Evolutionary conservation across 2,329 filamentous ascomycete genomes (phyloP).

Genomic region (Teratosphaeria viscida): DNA sequence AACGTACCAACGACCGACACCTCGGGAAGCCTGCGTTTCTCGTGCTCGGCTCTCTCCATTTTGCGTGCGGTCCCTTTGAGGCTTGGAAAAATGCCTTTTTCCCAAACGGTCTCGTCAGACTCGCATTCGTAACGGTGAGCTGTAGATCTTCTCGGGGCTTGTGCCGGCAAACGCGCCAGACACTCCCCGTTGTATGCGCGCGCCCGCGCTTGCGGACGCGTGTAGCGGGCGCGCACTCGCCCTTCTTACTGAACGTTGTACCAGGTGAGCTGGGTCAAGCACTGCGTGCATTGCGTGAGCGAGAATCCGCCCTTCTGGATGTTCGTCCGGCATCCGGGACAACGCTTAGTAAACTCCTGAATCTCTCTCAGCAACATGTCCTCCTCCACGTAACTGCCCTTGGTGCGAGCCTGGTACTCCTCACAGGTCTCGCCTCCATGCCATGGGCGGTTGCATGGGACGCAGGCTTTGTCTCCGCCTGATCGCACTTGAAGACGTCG

Average conservation of each 20-base stretch:
- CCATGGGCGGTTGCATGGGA: slow-evolving; percentile 20
- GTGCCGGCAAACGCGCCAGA: no score
- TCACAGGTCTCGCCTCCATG: slow-evolving; percentile 23
- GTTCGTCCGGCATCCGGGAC: slow-evolving; percentile 18
- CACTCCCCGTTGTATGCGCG: neutral
- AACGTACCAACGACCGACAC: neutral
- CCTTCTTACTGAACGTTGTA: slow-evolving; percentile 1
- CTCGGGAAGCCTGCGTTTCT: neutral
- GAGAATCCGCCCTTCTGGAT: slow-evolving; percentile 26
- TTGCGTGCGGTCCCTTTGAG: neutral
- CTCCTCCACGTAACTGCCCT: slow-evolving; percentile 21
- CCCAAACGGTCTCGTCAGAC: no score
- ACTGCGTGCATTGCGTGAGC: slow-evolving; percentile 20
- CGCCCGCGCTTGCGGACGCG: neutral
- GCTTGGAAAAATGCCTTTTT: no score
- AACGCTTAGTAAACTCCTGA: slow-evolving; percentile 14
- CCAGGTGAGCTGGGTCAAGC: slow-evolving; percentile 23
- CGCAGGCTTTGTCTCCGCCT: slow-evolving; percentile 20
- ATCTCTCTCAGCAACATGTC: slow-evolving; percentile 13
- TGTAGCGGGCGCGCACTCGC: slow-evolving; percentile 1
- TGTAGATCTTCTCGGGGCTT: no score
- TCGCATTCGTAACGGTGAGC: no score
- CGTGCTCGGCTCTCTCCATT: neutral
- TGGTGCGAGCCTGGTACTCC: slow-evolving; percentile 22
- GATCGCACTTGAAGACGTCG: slow-evolving; percentile 22